A percentile compares a stretch with the other conserved stretches of the same genome.
Conservation (phyloP, 176 grass and related monocot genomes). For the Dendrocalamus sinicus region DNA sequence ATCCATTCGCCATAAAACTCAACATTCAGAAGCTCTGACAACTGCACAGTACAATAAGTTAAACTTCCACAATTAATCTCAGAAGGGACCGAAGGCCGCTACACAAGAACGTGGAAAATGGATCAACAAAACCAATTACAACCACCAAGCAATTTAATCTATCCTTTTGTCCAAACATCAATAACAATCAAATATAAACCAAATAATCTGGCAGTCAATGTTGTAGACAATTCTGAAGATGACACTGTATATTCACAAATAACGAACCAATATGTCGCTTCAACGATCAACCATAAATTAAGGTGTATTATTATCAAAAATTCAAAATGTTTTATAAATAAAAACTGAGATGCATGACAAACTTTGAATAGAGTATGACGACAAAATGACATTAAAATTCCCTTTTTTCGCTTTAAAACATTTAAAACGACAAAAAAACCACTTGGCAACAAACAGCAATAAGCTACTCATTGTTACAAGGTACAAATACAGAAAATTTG, state of each 20-base stretch:
- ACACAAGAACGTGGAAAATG: background rate
- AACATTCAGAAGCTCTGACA: conserved; percentile 86
- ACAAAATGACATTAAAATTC: conserved; percentile 2
- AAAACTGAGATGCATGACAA: background rate
- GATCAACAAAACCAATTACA: conserved; percentile 3
- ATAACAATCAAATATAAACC: conserved; percentile 22
- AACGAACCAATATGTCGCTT: background rate
- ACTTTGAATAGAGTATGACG: background rate
- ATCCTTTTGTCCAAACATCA: background rate
- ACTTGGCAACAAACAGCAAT: background rate
- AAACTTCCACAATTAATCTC: background rate
- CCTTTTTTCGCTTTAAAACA: background rate
- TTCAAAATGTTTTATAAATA: background rate
- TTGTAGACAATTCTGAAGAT: conserved; percentile 11
- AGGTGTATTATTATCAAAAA: conserved; percentile 1
- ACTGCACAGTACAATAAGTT: conserved; percentile 57
- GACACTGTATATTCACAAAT: background rate
- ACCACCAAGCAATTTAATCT: conserved; percentile 22
- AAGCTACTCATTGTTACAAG: background rate
- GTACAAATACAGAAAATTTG: background rate
- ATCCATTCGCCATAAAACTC: conserved; percentile 99
- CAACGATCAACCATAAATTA: conserved; percentile 10
- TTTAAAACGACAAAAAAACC: background rate
- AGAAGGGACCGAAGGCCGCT: background rate
- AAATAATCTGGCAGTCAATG: conserved; percentile 5